Evolutionary conservation across 441 rosid genomes (phyloP).

Genomic region (Adansonia rubrostipa): DNA sequence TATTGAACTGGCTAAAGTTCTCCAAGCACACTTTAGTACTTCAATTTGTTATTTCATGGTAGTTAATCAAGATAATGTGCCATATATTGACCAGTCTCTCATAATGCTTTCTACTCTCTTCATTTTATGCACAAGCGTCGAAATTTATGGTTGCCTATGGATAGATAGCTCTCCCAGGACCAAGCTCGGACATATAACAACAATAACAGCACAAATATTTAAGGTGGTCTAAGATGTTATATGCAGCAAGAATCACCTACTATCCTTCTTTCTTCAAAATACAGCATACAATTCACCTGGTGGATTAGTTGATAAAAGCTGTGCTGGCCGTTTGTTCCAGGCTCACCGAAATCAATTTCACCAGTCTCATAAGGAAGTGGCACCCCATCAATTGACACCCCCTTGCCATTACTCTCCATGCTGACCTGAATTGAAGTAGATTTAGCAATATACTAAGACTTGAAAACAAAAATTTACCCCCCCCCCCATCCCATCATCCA

Average conservation of each 20-base stretch:
- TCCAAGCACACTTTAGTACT: constrained; percentile 4
- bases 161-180: not conserved
- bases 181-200: not conserved
- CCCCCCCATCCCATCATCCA: no score
- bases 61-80: not conserved
- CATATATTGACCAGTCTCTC: not conserved
- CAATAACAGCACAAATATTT: not conserved
- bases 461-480: not conserved
- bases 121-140: not conserved
- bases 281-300: constrained; percentile 56
- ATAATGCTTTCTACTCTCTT: constrained; percentile 8
- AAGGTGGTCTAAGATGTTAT: not conserved
- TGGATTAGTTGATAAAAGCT: constrained; percentile 99
- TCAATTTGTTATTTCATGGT: constrained; percentile 8
- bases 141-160: constrained; percentile 7
- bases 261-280: not conserved
- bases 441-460: constrained; percentile 19
- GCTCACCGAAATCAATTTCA: constrained; percentile 98
- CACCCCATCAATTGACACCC: constrained; percentile 89
- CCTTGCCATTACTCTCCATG: constrained; percentile 99
- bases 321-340: constrained; percentile 98
- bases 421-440: constrained; percentile 64
- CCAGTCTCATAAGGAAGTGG: constrained; percentile 87
- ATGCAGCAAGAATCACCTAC: not conserved
- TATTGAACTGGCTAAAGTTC: constrained; percentile 4